phyloP scores from a whole-genome alignment of 2,329 filamentous ascomycete species.

The Colletotrichum lupini region DNA sequence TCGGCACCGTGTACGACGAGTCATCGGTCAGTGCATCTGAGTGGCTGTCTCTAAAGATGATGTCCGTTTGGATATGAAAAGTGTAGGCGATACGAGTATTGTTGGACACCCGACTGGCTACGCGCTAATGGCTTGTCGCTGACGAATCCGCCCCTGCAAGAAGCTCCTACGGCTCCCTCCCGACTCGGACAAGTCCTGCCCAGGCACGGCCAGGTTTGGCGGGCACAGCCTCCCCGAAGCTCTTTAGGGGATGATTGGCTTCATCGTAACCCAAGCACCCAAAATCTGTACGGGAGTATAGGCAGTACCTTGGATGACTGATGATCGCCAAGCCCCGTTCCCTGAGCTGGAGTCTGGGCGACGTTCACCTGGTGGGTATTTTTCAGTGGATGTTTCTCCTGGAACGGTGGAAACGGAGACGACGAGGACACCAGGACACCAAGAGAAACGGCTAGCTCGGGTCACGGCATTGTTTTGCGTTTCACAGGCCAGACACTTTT shows the following conservation, averaged over 20 bases:
- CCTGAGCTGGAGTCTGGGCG: slow-evolving; percentile 26
- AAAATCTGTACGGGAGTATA: no score
- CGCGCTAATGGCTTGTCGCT: slow-evolving; percentile 20
- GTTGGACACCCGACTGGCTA: slow-evolving; percentile 8
- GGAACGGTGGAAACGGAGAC: background rate
- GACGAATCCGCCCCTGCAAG: slow-evolving; percentile 16
- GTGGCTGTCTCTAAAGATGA: background rate
- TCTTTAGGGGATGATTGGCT: slow-evolving; percentile 20
- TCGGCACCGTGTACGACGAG: background rate
- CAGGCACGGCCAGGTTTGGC: background rate
- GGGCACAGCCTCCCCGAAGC: slow-evolving; percentile 11
- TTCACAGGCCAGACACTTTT: slow-evolving; percentile 30
- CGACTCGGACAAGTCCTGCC: slow-evolving; percentile 25
- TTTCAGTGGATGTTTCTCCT: slow-evolving; percentile 13
- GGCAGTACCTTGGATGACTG: background rate
- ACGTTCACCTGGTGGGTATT: slow-evolving; percentile 16
- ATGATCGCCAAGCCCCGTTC: slow-evolving; percentile 31
- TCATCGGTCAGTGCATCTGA: background rate
- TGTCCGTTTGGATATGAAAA: background rate
- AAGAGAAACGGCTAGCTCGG: slow-evolving; percentile 26
- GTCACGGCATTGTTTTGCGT: slow-evolving; percentile 26
- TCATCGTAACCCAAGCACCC: slow-evolving; percentile 10
- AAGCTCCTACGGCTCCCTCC: background rate
- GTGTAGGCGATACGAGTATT: slow-evolving; percentile 18
- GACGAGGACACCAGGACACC: background rate